Evolutionary conservation across 2,329 filamentous ascomycete genomes (phyloP).

Genomic region (Venturia pyrina): DNA sequence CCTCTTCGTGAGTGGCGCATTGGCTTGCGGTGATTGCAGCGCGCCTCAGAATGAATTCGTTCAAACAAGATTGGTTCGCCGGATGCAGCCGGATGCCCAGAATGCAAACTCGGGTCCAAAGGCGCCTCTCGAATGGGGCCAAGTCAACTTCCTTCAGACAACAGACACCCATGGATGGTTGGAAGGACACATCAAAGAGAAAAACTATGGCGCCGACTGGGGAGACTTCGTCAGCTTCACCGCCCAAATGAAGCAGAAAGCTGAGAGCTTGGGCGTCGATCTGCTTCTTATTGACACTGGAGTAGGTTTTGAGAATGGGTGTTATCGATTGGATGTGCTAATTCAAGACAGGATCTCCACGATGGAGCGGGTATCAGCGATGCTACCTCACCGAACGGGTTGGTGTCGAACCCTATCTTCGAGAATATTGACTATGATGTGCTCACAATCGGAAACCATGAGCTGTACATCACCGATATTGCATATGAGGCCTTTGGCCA

Average conservation of each 20-base stretch:
- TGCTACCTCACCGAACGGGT: constrained; percentile 47
- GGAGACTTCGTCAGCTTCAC: constrained; percentile 55
- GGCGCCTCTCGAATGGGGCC: constrained; percentile 47
- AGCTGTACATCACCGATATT: constrained; percentile 53
- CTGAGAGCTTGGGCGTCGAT: constrained; percentile 47
- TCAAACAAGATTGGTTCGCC: constrained; percentile 30
- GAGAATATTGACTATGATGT: constrained; percentile 44
- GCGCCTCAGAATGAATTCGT: constrained; percentile 31
- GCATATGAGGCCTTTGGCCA: constrained; percentile 52
- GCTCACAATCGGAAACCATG: constrained; percentile 51
- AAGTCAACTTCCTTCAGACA: constrained; percentile 57
- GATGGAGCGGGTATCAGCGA: constrained; percentile 56
- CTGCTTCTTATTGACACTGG: constrained; percentile 52
- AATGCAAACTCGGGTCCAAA: constrained; percentile 28
- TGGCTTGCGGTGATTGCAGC: constrained; percentile 29
- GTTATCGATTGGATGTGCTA: constrained; percentile 17
- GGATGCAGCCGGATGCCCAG: constrained; percentile 36
- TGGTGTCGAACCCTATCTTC: constrained; percentile 43
- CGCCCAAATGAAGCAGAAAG: constrained; percentile 49
- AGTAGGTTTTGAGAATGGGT: constrained; percentile 40
- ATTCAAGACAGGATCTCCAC: constrained; percentile 44
- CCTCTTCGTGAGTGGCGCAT: neutral
- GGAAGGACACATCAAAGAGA: constrained; percentile 50
- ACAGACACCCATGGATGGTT: constrained; percentile 55
- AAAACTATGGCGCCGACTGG: constrained; percentile 57